phyloP scores from a whole-genome alignment of 305 asterid genomes.

The Rubia tinctorum region DNA sequence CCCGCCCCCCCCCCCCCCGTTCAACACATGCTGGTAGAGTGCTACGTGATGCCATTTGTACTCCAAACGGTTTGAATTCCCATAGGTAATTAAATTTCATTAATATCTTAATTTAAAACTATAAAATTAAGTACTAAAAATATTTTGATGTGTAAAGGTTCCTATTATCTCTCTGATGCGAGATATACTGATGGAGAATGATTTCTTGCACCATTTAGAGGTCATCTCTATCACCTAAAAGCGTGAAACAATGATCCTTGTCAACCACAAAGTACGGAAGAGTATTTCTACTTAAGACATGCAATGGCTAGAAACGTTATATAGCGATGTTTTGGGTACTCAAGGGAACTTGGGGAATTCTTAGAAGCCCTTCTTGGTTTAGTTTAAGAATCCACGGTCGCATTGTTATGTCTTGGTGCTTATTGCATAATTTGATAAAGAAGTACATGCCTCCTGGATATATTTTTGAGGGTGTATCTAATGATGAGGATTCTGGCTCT shows the following conservation, averaged over 20 bases:
- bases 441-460: not conserved
- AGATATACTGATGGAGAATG: not conserved
- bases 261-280: not conserved
- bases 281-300: no score
- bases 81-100: not conserved
- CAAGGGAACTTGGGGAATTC: slow-evolving; percentile 1
- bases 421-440: slow-evolving; percentile 1
- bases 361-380: not conserved
- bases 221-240: not conserved
- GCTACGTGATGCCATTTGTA: not conserved
- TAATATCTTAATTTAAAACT: not conserved
- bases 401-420: not conserved
- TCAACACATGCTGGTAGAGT: slow-evolving; percentile 10
- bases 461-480: not conserved
- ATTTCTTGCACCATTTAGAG: slow-evolving; percentile 8
- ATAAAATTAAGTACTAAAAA: no score
- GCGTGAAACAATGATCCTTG: not conserved
- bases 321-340: slow-evolving; percentile 3
- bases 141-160: not conserved
- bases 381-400: not conserved
- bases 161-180: slow-evolving; percentile 3
- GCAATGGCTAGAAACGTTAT: slow-evolving; percentile 3
- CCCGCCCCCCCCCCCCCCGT: no score
- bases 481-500: not conserved
- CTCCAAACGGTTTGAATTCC: not conserved